Base-by-base conservation (phyloP, 2,329 filamentous ascomycete species). In the Nemania sp. region DNA sequence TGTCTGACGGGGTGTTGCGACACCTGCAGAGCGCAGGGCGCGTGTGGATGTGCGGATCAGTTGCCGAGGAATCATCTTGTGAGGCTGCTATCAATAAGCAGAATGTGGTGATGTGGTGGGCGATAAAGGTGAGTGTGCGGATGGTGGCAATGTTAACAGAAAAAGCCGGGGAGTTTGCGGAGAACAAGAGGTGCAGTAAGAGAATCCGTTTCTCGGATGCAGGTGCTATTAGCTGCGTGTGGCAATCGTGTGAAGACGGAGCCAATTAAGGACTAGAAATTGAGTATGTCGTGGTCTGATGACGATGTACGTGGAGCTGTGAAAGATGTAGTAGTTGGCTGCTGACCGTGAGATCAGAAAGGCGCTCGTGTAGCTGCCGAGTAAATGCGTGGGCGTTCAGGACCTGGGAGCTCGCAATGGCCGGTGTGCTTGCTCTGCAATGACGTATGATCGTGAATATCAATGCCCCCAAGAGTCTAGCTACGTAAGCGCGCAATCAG, bases 11-110 rank as follows among this genome's bases (percentile, higher is more conserved):
- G 60, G 52, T 26, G 56, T 22, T 26, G 52, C 56, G 45, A 57
- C 48, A 44, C 51, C 56, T 39, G 58, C 57, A 6, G 63, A 55
- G 51, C 60, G 60, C 49, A 60, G 52, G 50, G 57, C 59, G 22
- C 61, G 61, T 4, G 61, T 49, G 34, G 63, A 63, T 41, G 61
- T 53, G 42, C 63, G 60, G 15, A 61, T 12, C 19, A 62, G 23
- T 43, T 56, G 59, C 26, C 61, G 60, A 6, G 58, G 61, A 14
- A 63, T 33, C 63, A 65, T 65, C 31, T 57, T 59, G 50, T 9
- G n/a, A n/a, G n/a, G n/a, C 33, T 36, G 7, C n/a, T 43, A 17
- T 26, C 52, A 31, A 22, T n/a, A 43, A 24, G 30, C 22, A 19
- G 46, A n/a, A 34, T 3, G 8, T 17, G 26, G 17, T 14, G 20